phyloP scores from a whole-genome alignment of 768 basidiomycete genomes.

The Floccularia luteovirens region DNA sequence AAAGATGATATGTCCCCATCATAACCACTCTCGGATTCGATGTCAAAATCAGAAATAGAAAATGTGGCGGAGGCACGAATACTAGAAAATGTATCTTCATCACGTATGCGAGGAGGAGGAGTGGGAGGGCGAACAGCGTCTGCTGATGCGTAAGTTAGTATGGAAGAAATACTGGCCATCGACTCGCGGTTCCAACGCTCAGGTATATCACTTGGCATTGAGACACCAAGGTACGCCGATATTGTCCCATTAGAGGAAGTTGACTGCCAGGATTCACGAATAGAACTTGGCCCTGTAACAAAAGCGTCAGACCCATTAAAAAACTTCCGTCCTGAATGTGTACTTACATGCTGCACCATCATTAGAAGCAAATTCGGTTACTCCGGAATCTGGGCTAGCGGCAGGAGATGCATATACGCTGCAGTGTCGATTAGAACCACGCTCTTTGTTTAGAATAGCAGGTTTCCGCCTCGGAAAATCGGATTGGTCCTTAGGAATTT shows the following conservation, averaged over 20 bases:
- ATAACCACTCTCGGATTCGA: constrained; percentile 21
- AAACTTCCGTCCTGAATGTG: too few relatives aligned
- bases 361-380: too few relatives aligned
- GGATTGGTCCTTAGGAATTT: background rate
- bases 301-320: background rate
- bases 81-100: background rate
- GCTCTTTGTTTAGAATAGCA: too few relatives aligned
- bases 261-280: constrained; percentile 41
- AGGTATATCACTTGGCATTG: too few relatives aligned
- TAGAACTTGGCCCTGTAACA: constrained; percentile 10
- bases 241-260: constrained; percentile 28
- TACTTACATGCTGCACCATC: too few relatives aligned
- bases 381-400: too few relatives aligned
- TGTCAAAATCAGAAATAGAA: constrained; percentile 33
- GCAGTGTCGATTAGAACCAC: too few relatives aligned
- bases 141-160: constrained; percentile 49
- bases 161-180: constrained; percentile 45
- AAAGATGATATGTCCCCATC: constrained; percentile 25
- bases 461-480: too few relatives aligned
- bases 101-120: constrained; percentile 1
- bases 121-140: constrained; percentile 42
- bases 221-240: too few relatives aligned
- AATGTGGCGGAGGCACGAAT: constrained; percentile 23
- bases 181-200: constrained; percentile 31
- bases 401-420: too few relatives aligned